Evolutionary conservation across 345 rosid species (phyloP).

Genomic region (Citrus reticulata): DNA sequence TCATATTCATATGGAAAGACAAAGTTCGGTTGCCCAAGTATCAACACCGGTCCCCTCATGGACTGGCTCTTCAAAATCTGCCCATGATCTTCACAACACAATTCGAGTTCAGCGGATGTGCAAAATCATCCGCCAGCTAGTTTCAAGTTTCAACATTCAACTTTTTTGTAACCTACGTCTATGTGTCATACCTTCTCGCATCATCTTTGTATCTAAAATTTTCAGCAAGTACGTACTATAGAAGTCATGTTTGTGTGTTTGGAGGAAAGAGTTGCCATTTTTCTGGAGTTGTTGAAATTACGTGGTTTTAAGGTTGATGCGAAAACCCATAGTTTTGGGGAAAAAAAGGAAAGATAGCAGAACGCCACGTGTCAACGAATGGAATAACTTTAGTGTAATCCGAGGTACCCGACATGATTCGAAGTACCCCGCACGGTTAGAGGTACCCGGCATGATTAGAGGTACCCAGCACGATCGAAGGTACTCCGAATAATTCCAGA

Average conservation of each 20-base stretch:
- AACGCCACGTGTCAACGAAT: too few species aligned
- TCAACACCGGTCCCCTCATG: background rate
- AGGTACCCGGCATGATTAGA: too few species aligned
- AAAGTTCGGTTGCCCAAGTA: background rate
- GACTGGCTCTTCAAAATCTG: background rate
- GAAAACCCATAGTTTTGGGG: too few species aligned
- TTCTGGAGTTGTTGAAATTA: background rate
- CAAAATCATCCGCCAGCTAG: background rate
- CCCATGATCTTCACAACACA: background rate
- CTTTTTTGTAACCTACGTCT: background rate
- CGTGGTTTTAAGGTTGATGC: background rate
- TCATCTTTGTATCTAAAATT: background rate
- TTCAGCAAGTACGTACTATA: too few species aligned
- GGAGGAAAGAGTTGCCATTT: background rate
- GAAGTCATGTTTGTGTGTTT: background rate
- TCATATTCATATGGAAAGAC: conserved; percentile 2
- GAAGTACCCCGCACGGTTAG: rapidly evolving
- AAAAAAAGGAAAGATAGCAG: too few species aligned
- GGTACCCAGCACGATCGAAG: too few species aligned
- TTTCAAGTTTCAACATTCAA: background rate
- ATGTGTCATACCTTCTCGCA: background rate
- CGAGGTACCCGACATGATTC: too few species aligned
- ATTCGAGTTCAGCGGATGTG: background rate
- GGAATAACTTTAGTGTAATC: too few species aligned
- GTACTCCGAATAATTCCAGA: too few species aligned